phyloP scores from a whole-genome alignment of 1,284 basidiomycete species.

The Rugosomyces carneus region DNA sequence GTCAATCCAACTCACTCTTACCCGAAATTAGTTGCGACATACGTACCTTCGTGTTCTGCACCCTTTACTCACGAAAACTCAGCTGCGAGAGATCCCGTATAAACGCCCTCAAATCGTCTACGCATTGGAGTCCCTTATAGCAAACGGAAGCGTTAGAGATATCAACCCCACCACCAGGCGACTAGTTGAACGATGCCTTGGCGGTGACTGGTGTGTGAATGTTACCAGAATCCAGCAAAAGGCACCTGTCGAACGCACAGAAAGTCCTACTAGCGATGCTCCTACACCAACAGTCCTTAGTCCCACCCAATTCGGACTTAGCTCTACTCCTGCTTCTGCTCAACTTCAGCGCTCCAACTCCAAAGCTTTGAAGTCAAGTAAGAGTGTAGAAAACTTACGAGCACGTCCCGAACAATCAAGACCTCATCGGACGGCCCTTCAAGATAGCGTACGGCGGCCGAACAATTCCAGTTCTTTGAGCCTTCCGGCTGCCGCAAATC shows the following conservation, averaged over 20 bases:
- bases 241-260: background rate
- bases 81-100: constrained; percentile 80
- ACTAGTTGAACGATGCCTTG: constrained; percentile 88
- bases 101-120: constrained; percentile 88
- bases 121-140: constrained; percentile 74
- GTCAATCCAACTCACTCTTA: constrained; percentile 3
- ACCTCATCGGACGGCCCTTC: constrained; percentile 29
- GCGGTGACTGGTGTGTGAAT: constrained; percentile 82
- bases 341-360: constrained; percentile 29
- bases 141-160: constrained; percentile 74
- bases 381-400: constrained; percentile 51
- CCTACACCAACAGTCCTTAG: background rate
- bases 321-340: constrained; percentile 18
- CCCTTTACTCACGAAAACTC: constrained; percentile 91
- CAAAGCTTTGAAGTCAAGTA: constrained; percentile 47
- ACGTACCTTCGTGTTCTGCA: constrained; percentile 96
- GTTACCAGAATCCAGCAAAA: constrained; percentile 10
- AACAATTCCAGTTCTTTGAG: constrained; percentile 50
- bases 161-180: constrained; percentile 83
- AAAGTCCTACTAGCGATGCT: constrained; percentile 7
- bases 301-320: constrained; percentile 1
- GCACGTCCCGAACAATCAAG: constrained; percentile 20
- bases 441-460: constrained; percentile 34
- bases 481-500: constrained; percentile 27
- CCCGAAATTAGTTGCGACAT: constrained; percentile 70